phyloP scores from a whole-genome alignment of 2,329 filamentous ascomycete genomes.

The Nannizzia gypsea region DNA sequence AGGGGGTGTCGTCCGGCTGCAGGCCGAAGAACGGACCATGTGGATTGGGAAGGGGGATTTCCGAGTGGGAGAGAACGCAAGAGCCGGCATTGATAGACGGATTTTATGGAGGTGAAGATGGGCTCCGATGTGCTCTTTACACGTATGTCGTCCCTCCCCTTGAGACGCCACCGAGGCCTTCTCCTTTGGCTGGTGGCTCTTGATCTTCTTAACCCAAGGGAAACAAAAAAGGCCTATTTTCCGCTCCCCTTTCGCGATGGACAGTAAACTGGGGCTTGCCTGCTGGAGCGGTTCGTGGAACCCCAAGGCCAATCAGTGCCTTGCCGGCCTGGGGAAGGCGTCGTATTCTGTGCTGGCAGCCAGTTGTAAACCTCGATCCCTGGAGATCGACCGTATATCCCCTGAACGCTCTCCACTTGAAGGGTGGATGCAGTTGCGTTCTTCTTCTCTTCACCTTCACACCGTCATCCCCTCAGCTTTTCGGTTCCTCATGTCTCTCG shows the following conservation, averaged over 20 bases:
- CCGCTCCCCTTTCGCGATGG: too few relatives aligned
- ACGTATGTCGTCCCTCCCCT: too few relatives aligned
- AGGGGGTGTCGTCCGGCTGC: background rate
- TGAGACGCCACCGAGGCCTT: background rate
- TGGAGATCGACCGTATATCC: background rate
- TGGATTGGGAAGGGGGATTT: background rate
- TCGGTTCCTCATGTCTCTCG: background rate
- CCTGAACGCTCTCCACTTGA: slow-evolving; percentile 1
- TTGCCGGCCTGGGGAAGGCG: background rate
- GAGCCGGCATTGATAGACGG: too few relatives aligned
- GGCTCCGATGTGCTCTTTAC: too few relatives aligned
- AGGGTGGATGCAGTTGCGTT: background rate
- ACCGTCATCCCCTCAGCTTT: background rate
- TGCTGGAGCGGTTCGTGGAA: background rate
- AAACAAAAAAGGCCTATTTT: too few relatives aligned
- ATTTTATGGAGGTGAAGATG: too few relatives aligned
- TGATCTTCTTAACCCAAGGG: too few relatives aligned
- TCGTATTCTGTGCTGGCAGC: background rate
- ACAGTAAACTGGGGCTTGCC: background rate
- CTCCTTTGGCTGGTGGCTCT: too few relatives aligned
- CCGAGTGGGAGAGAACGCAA: too few relatives aligned
- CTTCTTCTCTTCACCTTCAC: background rate
- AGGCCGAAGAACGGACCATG: background rate
- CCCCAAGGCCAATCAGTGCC: background rate
- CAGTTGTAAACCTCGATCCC: background rate